Evolutionary conservation across 805 yeast genomes (phyloP).

Genomic region (Candida germanica): DNA sequence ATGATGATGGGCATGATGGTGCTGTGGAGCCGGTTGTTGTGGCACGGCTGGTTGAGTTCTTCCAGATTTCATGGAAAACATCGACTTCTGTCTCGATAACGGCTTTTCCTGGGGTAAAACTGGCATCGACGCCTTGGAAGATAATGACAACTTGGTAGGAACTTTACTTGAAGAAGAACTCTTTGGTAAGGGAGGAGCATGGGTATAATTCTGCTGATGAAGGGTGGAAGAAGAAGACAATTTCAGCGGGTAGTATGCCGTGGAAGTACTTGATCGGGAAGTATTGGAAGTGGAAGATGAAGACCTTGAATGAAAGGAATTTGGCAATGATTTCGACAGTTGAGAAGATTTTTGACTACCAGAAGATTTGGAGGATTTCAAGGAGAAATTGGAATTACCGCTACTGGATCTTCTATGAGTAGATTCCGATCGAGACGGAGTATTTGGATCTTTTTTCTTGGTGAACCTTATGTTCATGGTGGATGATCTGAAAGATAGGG

Average conservation of each 20-base stretch:
- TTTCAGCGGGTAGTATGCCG: constrained; percentile 1
- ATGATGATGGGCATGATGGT: neutral
- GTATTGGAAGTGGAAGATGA: constrained; percentile 12
- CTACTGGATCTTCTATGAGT: constrained; percentile 10
- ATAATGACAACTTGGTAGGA: neutral
- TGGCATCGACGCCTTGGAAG: neutral
- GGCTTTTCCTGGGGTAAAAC: neutral
- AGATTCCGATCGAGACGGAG: neutral
- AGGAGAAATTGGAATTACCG: constrained; percentile 8
- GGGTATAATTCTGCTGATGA: constrained; percentile 2
- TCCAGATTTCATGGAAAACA: neutral
- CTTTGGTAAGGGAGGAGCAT: neutral
- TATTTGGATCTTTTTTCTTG: constrained; percentile 5
- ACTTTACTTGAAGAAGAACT: too few relatives aligned
- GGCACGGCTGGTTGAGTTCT: neutral
- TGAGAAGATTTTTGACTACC: constrained; percentile 3
- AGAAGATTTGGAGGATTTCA: constrained; percentile 7
- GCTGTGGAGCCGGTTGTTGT: neutral
- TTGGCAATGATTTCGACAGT: constrained; percentile 1
- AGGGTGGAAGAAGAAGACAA: neutral
- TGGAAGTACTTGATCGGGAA: constrained; percentile 8
- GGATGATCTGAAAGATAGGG: too few relatives aligned
- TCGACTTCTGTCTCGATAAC: neutral
- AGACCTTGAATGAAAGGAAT: constrained; percentile 12
- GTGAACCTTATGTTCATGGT: constrained; percentile 7